Base-by-base conservation (phyloP, 2,329 filamentous ascomycete species). In the Apiospora aurea region DNA sequence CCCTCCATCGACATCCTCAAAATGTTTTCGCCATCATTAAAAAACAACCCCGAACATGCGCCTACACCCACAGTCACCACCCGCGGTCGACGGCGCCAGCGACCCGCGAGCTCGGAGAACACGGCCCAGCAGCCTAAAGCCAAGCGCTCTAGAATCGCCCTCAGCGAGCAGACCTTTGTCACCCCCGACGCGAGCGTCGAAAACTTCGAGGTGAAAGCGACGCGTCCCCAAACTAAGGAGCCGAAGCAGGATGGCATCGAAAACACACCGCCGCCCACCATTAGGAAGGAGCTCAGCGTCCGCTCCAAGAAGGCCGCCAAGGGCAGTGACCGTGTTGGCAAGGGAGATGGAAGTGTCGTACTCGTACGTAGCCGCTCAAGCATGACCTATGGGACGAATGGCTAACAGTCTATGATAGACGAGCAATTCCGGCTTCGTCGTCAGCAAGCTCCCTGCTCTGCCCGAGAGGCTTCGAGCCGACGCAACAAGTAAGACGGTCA, bases 381-480 rank as follows among this genome's bases (percentile, higher is more conserved):
- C 67, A 34, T 53, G 21, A 70, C 64, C 66, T 51, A 34, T 61
- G 26, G 41, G 11, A 57, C 76, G 79, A 70, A 78, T 77, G 70
- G 69, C 70, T 76, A 74, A 73, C 74, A 73, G 72, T 69, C 73
- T n/a, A 18, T 75, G 71, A 70, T 73, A 97, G 93, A 94, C 94
- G 51, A 94, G 91, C 79, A 97, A 94, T 78, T 91, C 92, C 79
- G 93, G 94, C 75, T 98, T 96, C 80, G 92, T 89, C 61, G 93
- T 97, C 74, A 94, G 93, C 82, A 95, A 95, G 81, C 88, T 98
- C 44, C 94, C 94, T 72, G 91, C 93, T 71, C 88, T 97, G 34
- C 95, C 96, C 68, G 92, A 95, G 78, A 90, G 91, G 78, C 89
- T 97, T 74, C 90, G 91, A 75, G 84, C 89, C 75, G 88, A 91